phyloP scores from a whole-genome alignment of 1,284 basidiomycete species.

The Ganoderma meredithae region DNA sequence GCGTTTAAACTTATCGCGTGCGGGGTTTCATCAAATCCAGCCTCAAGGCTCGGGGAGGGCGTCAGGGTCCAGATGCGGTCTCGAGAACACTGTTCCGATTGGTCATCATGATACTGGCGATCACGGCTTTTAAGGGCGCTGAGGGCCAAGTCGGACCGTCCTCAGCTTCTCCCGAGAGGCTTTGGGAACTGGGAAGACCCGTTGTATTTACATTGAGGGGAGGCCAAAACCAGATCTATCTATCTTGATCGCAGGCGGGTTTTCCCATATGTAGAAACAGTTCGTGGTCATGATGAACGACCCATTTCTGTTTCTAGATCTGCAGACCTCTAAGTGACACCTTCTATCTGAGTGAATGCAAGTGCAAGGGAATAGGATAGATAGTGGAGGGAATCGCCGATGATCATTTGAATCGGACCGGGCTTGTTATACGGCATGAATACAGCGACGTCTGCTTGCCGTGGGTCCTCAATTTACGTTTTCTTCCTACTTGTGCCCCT shows the following conservation, averaged over 20 bases:
- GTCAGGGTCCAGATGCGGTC: not conserved
- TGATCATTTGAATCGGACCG: not conserved
- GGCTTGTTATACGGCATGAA: not conserved
- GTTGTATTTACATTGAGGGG: not conserved
- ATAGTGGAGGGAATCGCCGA: not conserved
- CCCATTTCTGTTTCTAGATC: not conserved
- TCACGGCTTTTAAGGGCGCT: conserved; percentile 2
- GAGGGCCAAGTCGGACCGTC: not conserved
- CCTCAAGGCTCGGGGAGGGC: not conserved
- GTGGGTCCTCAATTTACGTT: not conserved
- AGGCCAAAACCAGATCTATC: conserved; percentile 16
- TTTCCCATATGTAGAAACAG: not conserved
- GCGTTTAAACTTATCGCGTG: not conserved
- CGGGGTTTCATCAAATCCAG: not conserved
- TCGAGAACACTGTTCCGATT: not conserved
- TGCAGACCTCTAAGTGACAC: not conserved
- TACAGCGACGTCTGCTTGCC: not conserved
- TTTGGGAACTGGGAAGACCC: not conserved
- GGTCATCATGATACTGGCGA: conserved; percentile 2
- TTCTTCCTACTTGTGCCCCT: not conserved
- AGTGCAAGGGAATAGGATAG: not conserved
- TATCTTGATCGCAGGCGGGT: conserved; percentile 12
- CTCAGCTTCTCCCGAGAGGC: conserved; percentile 8
- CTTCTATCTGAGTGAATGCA: not conserved
- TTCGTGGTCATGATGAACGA: not conserved